Evolutionary conservation across 257 asterid genomes (phyloP).

Genomic region (Solanum commersonii): DNA sequence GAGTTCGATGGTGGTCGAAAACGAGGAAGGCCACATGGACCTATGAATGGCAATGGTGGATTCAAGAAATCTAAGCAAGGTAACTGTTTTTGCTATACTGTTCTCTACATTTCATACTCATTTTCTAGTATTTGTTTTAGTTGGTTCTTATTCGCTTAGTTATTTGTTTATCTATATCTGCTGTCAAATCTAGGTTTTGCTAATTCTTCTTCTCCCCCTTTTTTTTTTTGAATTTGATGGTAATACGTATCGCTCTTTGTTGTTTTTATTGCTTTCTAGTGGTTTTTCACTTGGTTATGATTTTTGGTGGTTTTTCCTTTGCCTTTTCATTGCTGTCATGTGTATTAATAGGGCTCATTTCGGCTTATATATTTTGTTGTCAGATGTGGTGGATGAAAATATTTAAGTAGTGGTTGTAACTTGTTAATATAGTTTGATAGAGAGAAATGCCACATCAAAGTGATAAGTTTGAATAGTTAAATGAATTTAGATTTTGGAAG

Average conservation of each 20-base stretch:
- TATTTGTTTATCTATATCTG: not conserved
- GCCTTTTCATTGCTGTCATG: not conserved
- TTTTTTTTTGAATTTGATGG: not conserved
- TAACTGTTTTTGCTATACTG: not conserved
- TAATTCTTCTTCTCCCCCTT: not conserved
- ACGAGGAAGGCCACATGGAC: conserved; percentile 41
- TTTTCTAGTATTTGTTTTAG: not conserved
- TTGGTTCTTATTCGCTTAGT: not conserved
- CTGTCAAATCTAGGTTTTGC: conserved; percentile 6
- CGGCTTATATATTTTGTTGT: not conserved
- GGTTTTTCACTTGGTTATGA: not conserved
- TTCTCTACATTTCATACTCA: not conserved
- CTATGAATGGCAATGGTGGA: conserved; percentile 50
- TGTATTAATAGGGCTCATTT: not conserved
- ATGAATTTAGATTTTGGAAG: not conserved
- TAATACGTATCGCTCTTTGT: not conserved
- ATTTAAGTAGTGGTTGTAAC: not conserved
- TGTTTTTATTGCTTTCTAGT: not conserved
- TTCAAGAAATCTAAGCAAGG: conserved; percentile 58
- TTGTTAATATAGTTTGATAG: not conserved
- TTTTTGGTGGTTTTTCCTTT: not conserved
- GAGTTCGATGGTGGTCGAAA: conserved; percentile 50
- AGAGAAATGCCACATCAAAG: not conserved
- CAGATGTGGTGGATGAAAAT: not conserved
- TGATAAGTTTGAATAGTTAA: not conserved